Evolutionary conservation across 305 asterid species (phyloP).

Genomic region (Fraxinus greggii): DNA sequence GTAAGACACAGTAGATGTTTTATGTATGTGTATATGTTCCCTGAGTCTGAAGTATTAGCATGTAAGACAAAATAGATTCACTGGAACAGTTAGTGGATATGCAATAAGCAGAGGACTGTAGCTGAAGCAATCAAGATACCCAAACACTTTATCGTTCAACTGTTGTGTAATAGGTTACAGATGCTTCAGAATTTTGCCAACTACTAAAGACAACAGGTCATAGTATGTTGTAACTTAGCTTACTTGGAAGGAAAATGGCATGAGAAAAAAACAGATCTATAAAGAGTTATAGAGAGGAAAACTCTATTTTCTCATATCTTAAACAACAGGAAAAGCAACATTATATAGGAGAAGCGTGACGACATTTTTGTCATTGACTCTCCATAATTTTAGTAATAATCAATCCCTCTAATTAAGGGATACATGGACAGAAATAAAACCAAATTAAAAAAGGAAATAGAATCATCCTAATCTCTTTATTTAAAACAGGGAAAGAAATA

Average conservation of each 20-base stretch:
- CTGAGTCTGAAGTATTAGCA: not conserved
- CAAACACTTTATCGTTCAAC: not conserved
- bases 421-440: too few species aligned
- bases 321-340: too few species aligned
- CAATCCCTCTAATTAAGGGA: too few species aligned
- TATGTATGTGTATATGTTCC: not conserved
- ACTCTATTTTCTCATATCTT: too few species aligned
- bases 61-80: not conserved
- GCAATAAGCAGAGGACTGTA: not conserved
- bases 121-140: slow-evolving; percentile 5
- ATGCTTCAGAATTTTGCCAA: not conserved
- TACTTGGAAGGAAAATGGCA: not conserved
- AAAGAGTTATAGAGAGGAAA: too few species aligned
- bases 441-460: too few species aligned
- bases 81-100: not conserved
- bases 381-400: too few species aligned
- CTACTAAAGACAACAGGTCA: not conserved
- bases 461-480: too few species aligned
- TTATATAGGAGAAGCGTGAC: too few species aligned
- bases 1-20: not conserved
- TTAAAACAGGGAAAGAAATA: too few species aligned
- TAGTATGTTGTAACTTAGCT: not conserved
- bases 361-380: too few species aligned
- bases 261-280: slow-evolving; percentile 3
- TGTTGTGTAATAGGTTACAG: not conserved